Percentiles rank a stretch among this genome's conserved stretches.
Evolutionary conservation across 148 eudicot genomes (phyloP).

Genomic region (Dianthus caryophyllus): DNA sequence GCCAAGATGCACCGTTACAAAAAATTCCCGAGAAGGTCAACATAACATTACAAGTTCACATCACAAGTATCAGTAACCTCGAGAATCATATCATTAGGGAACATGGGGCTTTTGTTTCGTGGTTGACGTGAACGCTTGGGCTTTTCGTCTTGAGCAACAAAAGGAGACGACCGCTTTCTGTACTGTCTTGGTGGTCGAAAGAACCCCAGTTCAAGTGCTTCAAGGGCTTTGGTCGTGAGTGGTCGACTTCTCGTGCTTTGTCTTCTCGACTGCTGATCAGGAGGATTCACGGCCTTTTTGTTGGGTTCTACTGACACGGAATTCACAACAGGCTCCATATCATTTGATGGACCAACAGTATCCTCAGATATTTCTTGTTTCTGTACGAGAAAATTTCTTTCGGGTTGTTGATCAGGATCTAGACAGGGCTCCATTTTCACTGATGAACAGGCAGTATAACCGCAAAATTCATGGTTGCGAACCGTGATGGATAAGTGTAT

Average conservation of each 20-base stretch:
- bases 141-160: conserved; percentile 24
- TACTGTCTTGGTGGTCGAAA: conserved; percentile 27
- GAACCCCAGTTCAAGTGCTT: conserved; percentile 44
- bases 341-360: not conserved
- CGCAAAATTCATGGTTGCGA: not conserved
- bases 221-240: conserved; percentile 43
- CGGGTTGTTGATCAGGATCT: not conserved
- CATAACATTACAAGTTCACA: conserved; percentile 10
- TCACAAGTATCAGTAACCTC: not conserved
- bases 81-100: conserved; percentile 11
- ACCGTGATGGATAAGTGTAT: too few relatives aligned
- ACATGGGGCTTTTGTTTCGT: conserved; percentile 20
- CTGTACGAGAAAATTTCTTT: not conserved
- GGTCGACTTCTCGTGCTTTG: conserved; percentile 51
- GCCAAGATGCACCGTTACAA: too few relatives aligned
- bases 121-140: conserved; percentile 31
- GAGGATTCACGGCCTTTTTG: conserved; percentile 6
- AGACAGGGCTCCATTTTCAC: not conserved
- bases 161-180: conserved; percentile 32
- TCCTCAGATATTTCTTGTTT: not conserved
- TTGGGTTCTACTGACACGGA: too few relatives aligned
- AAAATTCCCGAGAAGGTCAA: conserved; percentile 12
- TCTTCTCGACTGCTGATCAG: conserved; percentile 30
- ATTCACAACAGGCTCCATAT: too few relatives aligned
- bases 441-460: not conserved